Evolutionary conservation across 805 yeast species (phyloP), one percentile per base, ranked within the genome.

Genomic region (Wickerhamiella bombiphila): DNA sequence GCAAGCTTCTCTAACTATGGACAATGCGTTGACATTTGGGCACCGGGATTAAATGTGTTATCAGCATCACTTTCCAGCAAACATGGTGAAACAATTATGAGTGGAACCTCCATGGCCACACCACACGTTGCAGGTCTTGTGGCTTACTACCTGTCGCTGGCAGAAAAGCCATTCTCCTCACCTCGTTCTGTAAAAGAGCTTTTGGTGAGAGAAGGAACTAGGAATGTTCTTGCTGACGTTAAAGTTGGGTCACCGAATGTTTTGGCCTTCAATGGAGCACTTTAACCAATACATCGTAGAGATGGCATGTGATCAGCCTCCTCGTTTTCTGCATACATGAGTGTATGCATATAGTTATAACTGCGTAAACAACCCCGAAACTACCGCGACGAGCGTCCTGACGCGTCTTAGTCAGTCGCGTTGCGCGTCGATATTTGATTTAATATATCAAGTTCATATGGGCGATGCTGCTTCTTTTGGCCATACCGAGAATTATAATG

Each of bases 1-100:
- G 91, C 95, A 0, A 52, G 68, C 14, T 85, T 86, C 52, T 72
- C 91, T 11, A 85, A 86, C 51, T 85, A 88, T 86, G 95, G 96
- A 0, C 60, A 65, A 14, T 86, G 95, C 56, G 93, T 86, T 6
- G 80, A 81, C 49, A 60, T 85, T 1, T 78, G 80, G 57, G 82
- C 94, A 1, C 70, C 86, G 38, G 96, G 96, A 0, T 76, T 75
- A 0, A 60, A 62, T 13, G 76, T 83, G 2, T 60, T 64, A 20
- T 46, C 52, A 25, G 42, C 54, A 11, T 42, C 56, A 3, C 29
- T 28, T 19, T 26, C 29, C 21, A 44, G 48, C 22, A 40, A 42
- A 16, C 14, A 30, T 13, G 48, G 44, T 8, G 42, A 44, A 2
- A 24, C 45, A 28, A 42, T 48, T 11, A 39, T 50, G 39, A 46